phyloP scores from a whole-genome alignment of 2,329 filamentous ascomycete species.

The Claviceps spartinae region DNA sequence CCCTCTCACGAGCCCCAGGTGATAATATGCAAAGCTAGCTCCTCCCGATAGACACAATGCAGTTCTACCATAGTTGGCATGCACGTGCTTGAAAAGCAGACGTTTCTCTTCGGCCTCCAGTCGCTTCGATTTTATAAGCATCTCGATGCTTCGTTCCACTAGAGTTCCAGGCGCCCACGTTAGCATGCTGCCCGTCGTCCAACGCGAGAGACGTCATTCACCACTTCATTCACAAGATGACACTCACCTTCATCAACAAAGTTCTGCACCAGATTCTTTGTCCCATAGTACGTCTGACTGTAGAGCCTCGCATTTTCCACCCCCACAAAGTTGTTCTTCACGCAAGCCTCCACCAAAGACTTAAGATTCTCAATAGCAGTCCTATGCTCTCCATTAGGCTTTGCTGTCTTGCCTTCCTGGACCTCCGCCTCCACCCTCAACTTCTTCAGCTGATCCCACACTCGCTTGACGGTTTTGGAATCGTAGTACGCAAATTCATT shows the following conservation, averaged over 20 bases:
- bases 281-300: constrained; percentile 93
- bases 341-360: constrained; percentile 69
- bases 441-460: constrained; percentile 61
- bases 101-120: constrained; percentile 63
- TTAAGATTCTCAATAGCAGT: constrained; percentile 59
- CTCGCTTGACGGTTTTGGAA: constrained; percentile 64
- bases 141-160: constrained; percentile 53
- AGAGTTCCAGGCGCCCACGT: background rate
- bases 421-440: constrained; percentile 46
- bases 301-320: constrained; percentile 92
- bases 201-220: background rate
- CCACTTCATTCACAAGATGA: background rate
- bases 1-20: constrained; percentile 84
- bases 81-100: constrained; percentile 70
- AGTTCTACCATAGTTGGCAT: constrained; percentile 83
- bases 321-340: constrained; percentile 95
- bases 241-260: constrained; percentile 68
- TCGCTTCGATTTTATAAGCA: constrained; percentile 54
- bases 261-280: constrained; percentile 84
- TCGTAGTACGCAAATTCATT: constrained; percentile 81
- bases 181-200: background rate
- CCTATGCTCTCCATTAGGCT: constrained; percentile 20
- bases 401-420: constrained; percentile 27
- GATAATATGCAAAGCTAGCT: constrained; percentile 91
- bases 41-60: constrained; percentile 88